Evolutionary conservation across 2,329 filamentous ascomycete genomes (phyloP).

Genomic region (Chrysosporium queenslandicum): DNA sequence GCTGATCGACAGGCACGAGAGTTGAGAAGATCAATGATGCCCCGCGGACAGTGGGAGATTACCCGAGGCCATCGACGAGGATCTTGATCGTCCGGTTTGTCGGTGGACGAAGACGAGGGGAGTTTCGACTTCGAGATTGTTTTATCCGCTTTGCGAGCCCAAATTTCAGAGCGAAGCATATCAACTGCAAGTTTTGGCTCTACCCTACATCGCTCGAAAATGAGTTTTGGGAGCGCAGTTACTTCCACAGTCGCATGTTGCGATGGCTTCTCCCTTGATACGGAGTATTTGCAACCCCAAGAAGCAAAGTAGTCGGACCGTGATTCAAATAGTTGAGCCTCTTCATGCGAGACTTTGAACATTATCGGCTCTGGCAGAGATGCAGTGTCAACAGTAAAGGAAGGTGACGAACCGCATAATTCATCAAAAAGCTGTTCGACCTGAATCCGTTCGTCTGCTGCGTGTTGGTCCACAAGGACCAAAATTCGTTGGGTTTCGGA

Average conservation of each 20-base stretch:
- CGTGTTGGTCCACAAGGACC: conserved; percentile 83
- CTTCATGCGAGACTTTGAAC: conserved; percentile 55
- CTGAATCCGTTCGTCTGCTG: conserved; percentile 77
- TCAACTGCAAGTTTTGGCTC: conserved; percentile 64
- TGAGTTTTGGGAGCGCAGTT: conserved; percentile 55
- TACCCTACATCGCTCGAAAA: conserved; percentile 62
- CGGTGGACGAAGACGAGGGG: not conserved
- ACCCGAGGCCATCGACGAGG: conserved; percentile 46
- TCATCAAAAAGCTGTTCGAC: conserved; percentile 62
- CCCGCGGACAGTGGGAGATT: conserved; percentile 61
- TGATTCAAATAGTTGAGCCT: conserved; percentile 49
- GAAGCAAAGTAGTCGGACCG: conserved; percentile 49
- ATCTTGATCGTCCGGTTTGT: not conserved
- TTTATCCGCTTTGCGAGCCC: conserved; percentile 49
- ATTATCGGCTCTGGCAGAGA: conserved; percentile 44
- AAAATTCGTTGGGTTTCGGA: conserved; percentile 36
- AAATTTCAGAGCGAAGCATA: conserved; percentile 64
- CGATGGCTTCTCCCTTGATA: conserved; percentile 9
- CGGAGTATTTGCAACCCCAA: conserved; percentile 69
- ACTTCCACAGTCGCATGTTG: conserved; percentile 38
- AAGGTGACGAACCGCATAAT: conserved; percentile 35
- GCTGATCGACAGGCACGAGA: conserved; percentile 42
- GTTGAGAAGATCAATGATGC: conserved; percentile 56
- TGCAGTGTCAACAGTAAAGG: conserved; percentile 21
- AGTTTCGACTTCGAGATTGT: not conserved